Base-by-base conservation (phyloP, 805 yeast genomes). In the Deakozyma indianensis region DNA sequence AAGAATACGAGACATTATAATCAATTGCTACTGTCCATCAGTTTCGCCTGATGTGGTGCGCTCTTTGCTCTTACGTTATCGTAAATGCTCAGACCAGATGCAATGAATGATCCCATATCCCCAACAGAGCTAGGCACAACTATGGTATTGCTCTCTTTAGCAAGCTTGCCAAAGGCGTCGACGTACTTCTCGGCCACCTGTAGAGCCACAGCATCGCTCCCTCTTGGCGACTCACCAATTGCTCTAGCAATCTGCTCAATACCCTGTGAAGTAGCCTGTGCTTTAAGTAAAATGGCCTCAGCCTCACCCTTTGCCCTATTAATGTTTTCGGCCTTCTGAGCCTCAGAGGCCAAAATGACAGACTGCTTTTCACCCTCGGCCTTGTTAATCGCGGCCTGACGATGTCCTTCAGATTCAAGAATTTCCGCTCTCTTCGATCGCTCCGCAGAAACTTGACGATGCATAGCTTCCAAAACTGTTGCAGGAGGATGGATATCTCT, bases 381-480 rank as follows among this genome's bases (percentile, higher is more conserved):
- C 49, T 80, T 77, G 59, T 85, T 85, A 59, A 85, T 84, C 43
- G 75, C 80, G 28, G 85, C 70, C 58, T 81, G 86, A 59, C 87
- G 74, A 45, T 74, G 75, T 62, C 95, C 95, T 64, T 84, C 95
- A 41, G 86, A 77, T 56, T 84, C 94, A 57, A 84, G 71, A 52
- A 84, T 84, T 61, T 84, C 90, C 2, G 95, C 94, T 49, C 94
- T 70, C 60, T 85, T 85, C 44, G 87, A 78, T 53, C 95, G 69
- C 62, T 85, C 94, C 41, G 94, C 92, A 48, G 81, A 74, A 22
- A 85, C 95, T 62, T 83, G 94, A 59, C 90, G 75, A 63, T 84
- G 94, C 95, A 84, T 85, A 23, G 94, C 92, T 55, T 81, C 88
- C 54, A 84, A 73, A 9, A 84, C 94, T 53, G 83, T 82, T 29